These are phyloP conservation scores for Microdochium trichocladiopsis DNA, from an alignment of 2,329 filamentous ascomycete genomes.

Conservation along the genomic window DNA sequence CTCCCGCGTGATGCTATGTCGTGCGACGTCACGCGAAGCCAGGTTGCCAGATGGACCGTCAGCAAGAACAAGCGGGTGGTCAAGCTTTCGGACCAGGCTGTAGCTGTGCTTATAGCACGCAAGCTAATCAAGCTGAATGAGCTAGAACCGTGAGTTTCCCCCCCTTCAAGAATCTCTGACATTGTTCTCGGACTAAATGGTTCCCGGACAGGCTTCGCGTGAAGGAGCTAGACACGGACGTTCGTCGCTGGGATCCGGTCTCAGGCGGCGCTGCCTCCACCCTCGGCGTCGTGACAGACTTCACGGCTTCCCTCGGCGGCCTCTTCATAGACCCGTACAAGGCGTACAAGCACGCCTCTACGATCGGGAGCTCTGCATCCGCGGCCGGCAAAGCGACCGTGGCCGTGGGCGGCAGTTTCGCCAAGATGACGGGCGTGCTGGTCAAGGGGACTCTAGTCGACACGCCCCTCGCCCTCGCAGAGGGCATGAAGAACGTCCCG, in stretches of 20 bases:
- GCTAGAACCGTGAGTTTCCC: background rate
- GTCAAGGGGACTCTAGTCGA: constrained; percentile 25
- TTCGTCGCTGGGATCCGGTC: constrained; percentile 2
- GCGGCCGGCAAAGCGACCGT: constrained; percentile 4
- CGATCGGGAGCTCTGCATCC: background rate
- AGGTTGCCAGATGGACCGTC: background rate
- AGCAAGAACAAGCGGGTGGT: background rate
- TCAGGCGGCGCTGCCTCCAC: constrained; percentile 4
- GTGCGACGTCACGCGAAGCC: constrained; percentile 16
- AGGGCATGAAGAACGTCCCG: constrained; percentile 25
- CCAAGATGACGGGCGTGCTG: constrained; percentile 14
- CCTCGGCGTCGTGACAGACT: constrained; percentile 4
- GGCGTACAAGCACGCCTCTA: constrained; percentile 3
- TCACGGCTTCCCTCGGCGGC: constrained; percentile 5
- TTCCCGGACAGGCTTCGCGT: background rate
- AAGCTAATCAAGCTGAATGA: constrained; percentile 1
- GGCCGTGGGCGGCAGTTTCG: constrained; percentile 9
- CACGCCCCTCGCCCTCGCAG: constrained; percentile 24
- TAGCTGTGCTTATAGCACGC: background rate
- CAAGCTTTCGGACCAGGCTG: background rate
- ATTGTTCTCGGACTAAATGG: background rate
- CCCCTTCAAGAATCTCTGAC: background rate
- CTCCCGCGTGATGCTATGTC: constrained; percentile 21
- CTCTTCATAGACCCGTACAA: constrained; percentile 8
- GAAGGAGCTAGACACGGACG: constrained; percentile 1